Evolutionary conservation across 2,329 filamentous ascomycete species (phyloP), one percentile per base, ranked within the genome.

Genomic region (Trichophyton mentagrophytes): DNA sequence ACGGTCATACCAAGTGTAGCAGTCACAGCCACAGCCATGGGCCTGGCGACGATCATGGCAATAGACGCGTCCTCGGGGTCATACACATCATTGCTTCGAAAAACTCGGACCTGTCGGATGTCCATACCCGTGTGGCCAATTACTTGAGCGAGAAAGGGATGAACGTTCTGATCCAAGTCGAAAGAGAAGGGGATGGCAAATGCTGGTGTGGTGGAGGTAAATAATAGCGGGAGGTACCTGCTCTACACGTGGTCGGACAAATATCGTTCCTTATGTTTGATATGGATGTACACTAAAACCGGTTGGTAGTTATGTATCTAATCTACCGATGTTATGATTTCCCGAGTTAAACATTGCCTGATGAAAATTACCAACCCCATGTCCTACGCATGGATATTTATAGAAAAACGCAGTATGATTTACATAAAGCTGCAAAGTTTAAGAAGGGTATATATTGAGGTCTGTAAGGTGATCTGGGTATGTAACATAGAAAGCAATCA

Each of bases 101-200:
- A 25, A 83, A 81, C 1, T 84, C 86, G 1, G 85, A 91, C 66
- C 71, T 91, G 60, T 89, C 95, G 67, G 91, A 96, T 64, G 89
- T 96, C 4, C 80, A 89, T 58, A 83, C 89, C 62, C 80, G 90
- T n/a, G 87, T 91, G 0, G 78, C 81, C 51, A 80, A 83, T 49
- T 93, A 90, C 66, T 77, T 96, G 22, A 75, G 80, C 6, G 82
- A 82, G 58, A 82, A 87, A 65, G 83, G 85, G 47, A 87, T 96
- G 74, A 86, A 96, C 68, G 83, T 90, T 11, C 85, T 95, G 27
- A 82, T 96, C 3, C 92, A 96, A 73, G 88, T 95, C 1, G 92
- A 96, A 73, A 79, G 86, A 55, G 90, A 96, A 68, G 89, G 88
- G 0, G 89, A 95, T 58, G 77, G 76, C 3, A 74, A 77, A 61